Percentiles rank a stretch among this genome's conserved stretches.
Evolutionary conservation across 805 yeast species (phyloP).

Genomic region (Lipomyces spencermartinsiae): DNA sequence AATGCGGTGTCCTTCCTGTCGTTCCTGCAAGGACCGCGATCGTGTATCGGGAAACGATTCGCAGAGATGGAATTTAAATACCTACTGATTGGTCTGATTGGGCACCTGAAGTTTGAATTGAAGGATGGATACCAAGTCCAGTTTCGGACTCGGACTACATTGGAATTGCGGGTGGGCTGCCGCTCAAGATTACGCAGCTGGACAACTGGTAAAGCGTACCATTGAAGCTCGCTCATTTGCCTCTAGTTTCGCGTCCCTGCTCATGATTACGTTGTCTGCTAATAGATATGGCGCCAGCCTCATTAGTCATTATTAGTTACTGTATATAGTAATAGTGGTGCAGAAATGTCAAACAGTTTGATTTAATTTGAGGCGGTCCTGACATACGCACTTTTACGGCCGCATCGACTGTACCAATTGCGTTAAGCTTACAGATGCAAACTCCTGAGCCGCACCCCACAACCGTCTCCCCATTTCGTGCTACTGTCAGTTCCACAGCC

Average conservation of each 20-base stretch:
- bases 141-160: conserved; percentile 19
- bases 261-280: not conserved
- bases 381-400: not conserved
- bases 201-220: conserved; percentile 5
- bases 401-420: not conserved
- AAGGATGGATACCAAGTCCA: conserved; percentile 13
- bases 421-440: not conserved
- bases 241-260: not conserved
- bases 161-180: conserved; percentile 23
- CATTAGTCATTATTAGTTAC: too few relatives aligned
- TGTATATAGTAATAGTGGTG: not conserved
- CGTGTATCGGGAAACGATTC: conserved; percentile 28
- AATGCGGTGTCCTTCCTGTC: conserved; percentile 8
- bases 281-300: not conserved
- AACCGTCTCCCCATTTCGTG: not conserved
- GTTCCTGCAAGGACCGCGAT: conserved; percentile 29
- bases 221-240: not conserved
- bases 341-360: not conserved
- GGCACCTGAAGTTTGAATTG: conserved; percentile 16
- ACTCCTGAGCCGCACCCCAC: conserved; percentile 1
- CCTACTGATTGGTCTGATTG: conserved; percentile 23
- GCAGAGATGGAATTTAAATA: conserved; percentile 29
- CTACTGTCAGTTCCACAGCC: not conserved
- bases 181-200: conserved; percentile 18
- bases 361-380: not conserved